Conservation (phyloP, 2,329 filamentous ascomycete species). For the Epichloe coenophiala region DNA sequence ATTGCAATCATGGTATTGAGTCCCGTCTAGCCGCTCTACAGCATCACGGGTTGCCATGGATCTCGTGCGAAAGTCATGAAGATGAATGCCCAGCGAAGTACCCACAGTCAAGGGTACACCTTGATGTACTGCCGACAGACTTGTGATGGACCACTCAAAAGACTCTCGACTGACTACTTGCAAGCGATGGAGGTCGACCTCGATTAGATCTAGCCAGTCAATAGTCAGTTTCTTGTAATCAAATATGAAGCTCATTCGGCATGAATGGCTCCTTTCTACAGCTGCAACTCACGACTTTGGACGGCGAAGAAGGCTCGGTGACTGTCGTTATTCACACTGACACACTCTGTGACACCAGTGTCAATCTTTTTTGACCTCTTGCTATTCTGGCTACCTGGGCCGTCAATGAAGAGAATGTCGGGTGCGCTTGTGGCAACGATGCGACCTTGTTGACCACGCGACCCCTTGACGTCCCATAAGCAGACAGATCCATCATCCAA, state of each 20-base stretch:
- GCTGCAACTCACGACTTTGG: constrained; percentile 43
- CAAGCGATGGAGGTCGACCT: constrained; percentile 67
- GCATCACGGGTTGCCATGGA: constrained; percentile 17
- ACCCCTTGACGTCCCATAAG: constrained; percentile 63
- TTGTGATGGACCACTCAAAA: constrained; percentile 74
- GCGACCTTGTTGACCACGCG: constrained; percentile 39
- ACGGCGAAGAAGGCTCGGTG: constrained; percentile 69
- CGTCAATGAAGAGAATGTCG: constrained; percentile 51
- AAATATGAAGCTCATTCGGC: background rate
- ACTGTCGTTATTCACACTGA: constrained; percentile 58
- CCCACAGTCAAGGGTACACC: constrained; percentile 69
- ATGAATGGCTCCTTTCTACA: background rate
- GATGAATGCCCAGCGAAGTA: constrained; percentile 66
- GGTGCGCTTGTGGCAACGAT: constrained; percentile 52
- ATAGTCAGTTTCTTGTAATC: background rate
- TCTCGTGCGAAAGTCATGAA: constrained; percentile 59
- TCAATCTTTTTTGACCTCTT: constrained; percentile 52
- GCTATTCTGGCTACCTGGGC: constrained; percentile 29
- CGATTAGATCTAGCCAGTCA: constrained; percentile 43
- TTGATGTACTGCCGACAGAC: constrained; percentile 56
- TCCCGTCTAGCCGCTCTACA: constrained; percentile 22
- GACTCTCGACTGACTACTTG: constrained; percentile 53
- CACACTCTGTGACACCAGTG: constrained; percentile 63
- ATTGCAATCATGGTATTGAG: constrained; percentile 13
- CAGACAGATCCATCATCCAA: constrained; percentile 81